Conservation (phyloP, 768 basidiomycete species). For the Lactarius hatsudake region DNA sequence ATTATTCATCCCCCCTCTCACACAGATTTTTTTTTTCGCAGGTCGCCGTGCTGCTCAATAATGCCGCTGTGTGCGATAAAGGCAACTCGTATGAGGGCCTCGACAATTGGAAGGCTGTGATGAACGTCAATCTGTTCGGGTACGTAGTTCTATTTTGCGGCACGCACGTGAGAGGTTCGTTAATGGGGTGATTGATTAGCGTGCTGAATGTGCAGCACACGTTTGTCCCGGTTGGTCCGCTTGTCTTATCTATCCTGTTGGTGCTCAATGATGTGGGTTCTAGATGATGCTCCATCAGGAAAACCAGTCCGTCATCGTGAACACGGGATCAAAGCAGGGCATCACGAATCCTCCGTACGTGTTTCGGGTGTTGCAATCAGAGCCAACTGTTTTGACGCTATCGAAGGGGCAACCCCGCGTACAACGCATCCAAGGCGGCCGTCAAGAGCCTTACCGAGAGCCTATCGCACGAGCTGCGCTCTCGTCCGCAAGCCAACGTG, state of each 20-base stretch:
- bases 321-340: slow-evolving; percentile 92
- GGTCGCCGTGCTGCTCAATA: slow-evolving; percentile 88
- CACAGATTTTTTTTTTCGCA: slow-evolving; percentile 35
- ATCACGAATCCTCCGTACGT: slow-evolving; percentile 94
- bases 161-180: background rate
- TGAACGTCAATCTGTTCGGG: slow-evolving; percentile 80
- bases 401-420: slow-evolving; percentile 67
- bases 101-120: slow-evolving; percentile 69
- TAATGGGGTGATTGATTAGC: slow-evolving; percentile 38
- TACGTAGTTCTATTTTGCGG: slow-evolving; percentile 36
- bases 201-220: slow-evolving; percentile 82
- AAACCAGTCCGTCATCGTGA: slow-evolving; percentile 79
- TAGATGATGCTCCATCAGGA: slow-evolving; percentile 80
- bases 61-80: slow-evolving; percentile 65
- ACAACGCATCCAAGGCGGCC: slow-evolving; percentile 75
- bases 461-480: slow-evolving; percentile 66
- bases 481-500: slow-evolving; percentile 59
- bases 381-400: background rate
- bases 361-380: background rate
- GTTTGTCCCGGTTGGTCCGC: slow-evolving; percentile 60
- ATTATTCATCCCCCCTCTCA: background rate
- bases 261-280: background rate
- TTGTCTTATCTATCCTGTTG: background rate
- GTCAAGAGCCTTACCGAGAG: slow-evolving; percentile 72
- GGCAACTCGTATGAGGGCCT: slow-evolving; percentile 69